Evolutionary conservation across 1,284 basidiomycete genomes (phyloP), one percentile per base, ranked within the genome.

Genomic region (Blastosporella zonata): DNA sequence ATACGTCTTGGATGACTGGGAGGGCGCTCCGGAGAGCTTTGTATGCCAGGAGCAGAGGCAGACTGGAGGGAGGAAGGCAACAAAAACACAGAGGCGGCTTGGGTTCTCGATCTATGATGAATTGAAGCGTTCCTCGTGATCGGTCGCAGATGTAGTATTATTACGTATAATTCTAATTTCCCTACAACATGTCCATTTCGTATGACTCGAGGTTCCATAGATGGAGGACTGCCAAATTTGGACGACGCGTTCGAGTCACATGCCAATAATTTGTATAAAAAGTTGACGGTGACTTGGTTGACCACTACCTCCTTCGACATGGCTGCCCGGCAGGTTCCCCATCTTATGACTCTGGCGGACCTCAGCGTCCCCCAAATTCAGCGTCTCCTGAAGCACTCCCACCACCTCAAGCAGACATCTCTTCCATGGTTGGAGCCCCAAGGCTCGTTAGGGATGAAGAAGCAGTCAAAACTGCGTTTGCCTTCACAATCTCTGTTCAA

Each of bases 41-140:
- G 93, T 97, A 3, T 97, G 94, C 64, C 94, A 97, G 70, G 94
- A 97, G 66, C 94, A 97, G 75, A 77, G 79, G 61, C 85, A 85
- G 70, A 92, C 89, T 0, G 90, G 92, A 21, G 93, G 93, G n/a
- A 74, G 93, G 48, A 85, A 90, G 49, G 93, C 93, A 10, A 84
- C 90, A 3, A 97, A 97, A 71, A 91, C 87, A 18, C 93, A 96
- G 65, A 73, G 93, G 55, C 70, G 93, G 55, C 78, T 95, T 7
- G 84, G 85, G 15, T 97, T 96, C 71, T 86, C 90, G 31, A 82
- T 95, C 55, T 83, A 93, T 54, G 78, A 84, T 40, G 85, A 87
- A 66, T 61, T 90, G 49, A 68, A 76, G 52, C 58, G 56, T 29
- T 18, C 45, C 13, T 12, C 27, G 31, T 56, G 47, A 50, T 31